Evolutionary conservation across 148 eudicot species (phyloP).

Genomic region (Rhododendron henanense): DNA sequence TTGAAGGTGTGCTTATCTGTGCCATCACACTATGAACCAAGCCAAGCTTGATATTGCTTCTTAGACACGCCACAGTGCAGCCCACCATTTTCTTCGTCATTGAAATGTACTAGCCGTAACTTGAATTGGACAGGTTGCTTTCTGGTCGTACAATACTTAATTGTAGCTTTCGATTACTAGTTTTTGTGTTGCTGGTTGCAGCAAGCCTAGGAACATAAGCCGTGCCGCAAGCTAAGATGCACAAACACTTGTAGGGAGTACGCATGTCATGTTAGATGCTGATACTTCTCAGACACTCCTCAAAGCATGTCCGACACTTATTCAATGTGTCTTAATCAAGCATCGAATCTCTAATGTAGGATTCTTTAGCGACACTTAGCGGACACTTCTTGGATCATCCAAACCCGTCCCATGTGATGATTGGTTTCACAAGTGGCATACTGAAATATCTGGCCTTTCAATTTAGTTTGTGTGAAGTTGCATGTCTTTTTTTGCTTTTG

Average conservation of each 20-base stretch:
- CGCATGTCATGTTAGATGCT: not conserved
- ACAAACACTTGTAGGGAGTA: not conserved
- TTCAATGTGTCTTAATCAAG: not conserved
- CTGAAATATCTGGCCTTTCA: not conserved
- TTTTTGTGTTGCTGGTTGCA: too few relatives aligned
- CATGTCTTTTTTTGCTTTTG: not conserved
- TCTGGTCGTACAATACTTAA: too few relatives aligned
- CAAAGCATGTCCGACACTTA: not conserved
- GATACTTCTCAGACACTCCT: not conserved
- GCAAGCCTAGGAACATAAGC: too few relatives aligned
- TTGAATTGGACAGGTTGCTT: too few relatives aligned
- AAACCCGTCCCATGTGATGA: not conserved
- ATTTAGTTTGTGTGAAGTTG: not conserved
- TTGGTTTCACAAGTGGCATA: not conserved
- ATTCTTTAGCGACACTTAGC: too few relatives aligned
- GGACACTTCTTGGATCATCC: not conserved
- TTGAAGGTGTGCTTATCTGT: too few relatives aligned
- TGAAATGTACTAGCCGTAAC: too few relatives aligned
- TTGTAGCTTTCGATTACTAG: too few relatives aligned
- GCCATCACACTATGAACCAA: too few relatives aligned
- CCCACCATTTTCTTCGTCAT: too few relatives aligned
- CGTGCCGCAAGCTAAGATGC: not conserved
- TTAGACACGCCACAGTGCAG: too few relatives aligned
- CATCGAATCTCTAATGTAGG: not conserved
- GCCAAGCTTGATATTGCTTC: too few relatives aligned